Evolutionary conservation across 371 early-diverging fungal genomes (phyloP), one percentile per base, ranked within the genome.

Genomic region (Mucor piriformis): DNA sequence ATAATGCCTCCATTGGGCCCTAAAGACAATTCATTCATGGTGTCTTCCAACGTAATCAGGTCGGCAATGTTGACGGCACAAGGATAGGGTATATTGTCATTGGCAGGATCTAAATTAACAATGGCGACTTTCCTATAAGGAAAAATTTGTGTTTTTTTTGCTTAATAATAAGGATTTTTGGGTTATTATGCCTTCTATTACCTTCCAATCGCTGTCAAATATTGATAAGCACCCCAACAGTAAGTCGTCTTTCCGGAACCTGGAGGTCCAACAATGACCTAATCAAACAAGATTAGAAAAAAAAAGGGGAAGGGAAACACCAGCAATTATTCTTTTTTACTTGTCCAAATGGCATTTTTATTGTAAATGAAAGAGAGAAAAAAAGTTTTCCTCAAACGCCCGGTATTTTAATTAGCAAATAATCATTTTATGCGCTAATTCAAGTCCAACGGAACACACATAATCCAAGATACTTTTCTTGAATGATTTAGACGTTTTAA

Each of bases 1-100:
- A 99, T 90, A 65, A 99, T 91, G 15, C 94, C 99, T 18, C 99
- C 99, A 74, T 99, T 99, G 3, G 99, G 99, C 0, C 99, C 99
- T 21, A 94, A 87, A n/a, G 88, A 83, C 18, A 93, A 83, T 46
- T 94, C 90, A 18, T 95, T 88, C 95, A 99, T 96, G 0, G 95
- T 95, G 55, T 99, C 99, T 32, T 94, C 92, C 3, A 99, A 74
- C 0, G 95, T 92, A 47, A 99, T 95, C 34, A 97, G 85, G 47
- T 99, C 98, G 32, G 89, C 77, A 24, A 99, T 91, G 66, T 99
- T 89, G 29, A 96, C 84, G 15, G 89, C 84, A 50, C 94, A 91
- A n/a, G 91, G 79, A 73, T 97, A 96, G 23, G 91, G 92, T 53
- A 93, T 78, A 60, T 80, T 63, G 29, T 96, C 95, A 65, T 96